Evolutionary conservation across 2,329 filamentous ascomycete species (phyloP).

Genomic region (Sporothrix luriei): DNA sequence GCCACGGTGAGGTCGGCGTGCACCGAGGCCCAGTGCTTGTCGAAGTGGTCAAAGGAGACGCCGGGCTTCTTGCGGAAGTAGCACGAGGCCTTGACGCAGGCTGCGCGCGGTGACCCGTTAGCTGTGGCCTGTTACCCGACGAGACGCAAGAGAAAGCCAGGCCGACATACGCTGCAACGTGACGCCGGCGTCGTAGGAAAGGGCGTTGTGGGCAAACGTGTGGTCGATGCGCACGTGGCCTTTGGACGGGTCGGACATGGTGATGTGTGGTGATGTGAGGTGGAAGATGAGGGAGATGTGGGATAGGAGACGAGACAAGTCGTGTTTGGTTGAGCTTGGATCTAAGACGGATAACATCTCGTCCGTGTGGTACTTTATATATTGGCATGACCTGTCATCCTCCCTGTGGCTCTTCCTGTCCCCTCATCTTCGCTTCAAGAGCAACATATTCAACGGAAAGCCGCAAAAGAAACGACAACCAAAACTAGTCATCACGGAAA

Average conservation of each 20-base stretch:
- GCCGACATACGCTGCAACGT: constrained; percentile 14
- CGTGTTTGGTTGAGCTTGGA: not conserved
- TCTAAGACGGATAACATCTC: not conserved
- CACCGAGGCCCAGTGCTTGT: constrained; percentile 23
- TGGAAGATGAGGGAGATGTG: not conserved
- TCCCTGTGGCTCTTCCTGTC: not conserved
- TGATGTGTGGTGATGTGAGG: not conserved
- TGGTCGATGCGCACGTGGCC: constrained; percentile 28
- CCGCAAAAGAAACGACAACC: not conserved
- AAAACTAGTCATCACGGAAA: not conserved
- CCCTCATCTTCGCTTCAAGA: constrained; percentile 1
- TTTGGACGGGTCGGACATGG: constrained; percentile 1
- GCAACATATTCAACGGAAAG: not conserved
- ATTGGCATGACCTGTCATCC: not conserved
- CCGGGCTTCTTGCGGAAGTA: constrained; percentile 15
- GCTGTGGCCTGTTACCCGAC: not conserved
- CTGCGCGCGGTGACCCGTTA: not conserved
- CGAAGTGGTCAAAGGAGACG: constrained; percentile 26
- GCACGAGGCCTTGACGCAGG: constrained; percentile 28
- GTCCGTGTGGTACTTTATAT: not conserved
- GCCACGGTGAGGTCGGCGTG: constrained; percentile 28
- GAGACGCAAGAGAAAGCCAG: not conserved
- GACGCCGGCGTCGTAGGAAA: constrained; percentile 24
- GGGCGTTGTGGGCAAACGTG: constrained; percentile 25
- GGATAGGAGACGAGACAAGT: no score